phyloP scores from a whole-genome alignment of 2,329 filamentous ascomycete species.

The Tolypocladium ovalisporum region DNA sequence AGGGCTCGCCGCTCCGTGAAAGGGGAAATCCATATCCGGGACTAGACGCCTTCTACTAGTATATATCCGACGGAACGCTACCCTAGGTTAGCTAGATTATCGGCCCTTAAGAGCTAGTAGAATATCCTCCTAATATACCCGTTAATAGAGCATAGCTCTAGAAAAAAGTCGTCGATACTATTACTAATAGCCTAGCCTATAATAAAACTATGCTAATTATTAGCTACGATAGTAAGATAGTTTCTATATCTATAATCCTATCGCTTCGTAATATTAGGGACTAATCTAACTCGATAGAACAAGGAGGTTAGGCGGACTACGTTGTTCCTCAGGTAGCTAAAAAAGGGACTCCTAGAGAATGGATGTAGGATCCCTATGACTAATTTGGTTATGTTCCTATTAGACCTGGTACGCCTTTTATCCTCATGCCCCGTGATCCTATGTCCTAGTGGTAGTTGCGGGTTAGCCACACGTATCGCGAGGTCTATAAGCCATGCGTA shows the following conservation, averaged over 20 bases:
- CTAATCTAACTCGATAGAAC: constrained; percentile 21
- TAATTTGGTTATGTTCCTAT: constrained; percentile 11
- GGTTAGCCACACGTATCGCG: not conserved
- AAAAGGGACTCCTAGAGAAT: constrained; percentile 36
- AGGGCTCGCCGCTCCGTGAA: constrained; percentile 4
- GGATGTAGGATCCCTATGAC: constrained; percentile 30
- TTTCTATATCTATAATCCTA: too few species aligned
- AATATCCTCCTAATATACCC: constrained; percentile 37
- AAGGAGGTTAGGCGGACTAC: constrained; percentile 43
- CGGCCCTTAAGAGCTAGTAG: constrained; percentile 34
- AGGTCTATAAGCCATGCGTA: not conserved
- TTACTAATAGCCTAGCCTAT: constrained; percentile 35
- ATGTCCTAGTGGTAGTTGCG: not conserved
- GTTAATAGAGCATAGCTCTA: constrained; percentile 45
- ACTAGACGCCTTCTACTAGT: constrained; percentile 35
- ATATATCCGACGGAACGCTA: constrained; percentile 35
- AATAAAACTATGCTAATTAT: constrained; percentile 37
- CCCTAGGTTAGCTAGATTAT: constrained; percentile 41
- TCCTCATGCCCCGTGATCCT: too few species aligned
- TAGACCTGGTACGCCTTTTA: constrained; percentile 14
- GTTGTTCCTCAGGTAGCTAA: constrained; percentile 36
- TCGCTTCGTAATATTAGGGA: not conserved
- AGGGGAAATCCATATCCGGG: constrained; percentile 29
- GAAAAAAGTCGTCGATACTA: constrained; percentile 39
- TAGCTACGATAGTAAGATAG: constrained; percentile 32